Evolutionary conservation across 495 filamentous ascomycete genomes (phyloP), one percentile per base, ranked within the genome.

Genomic region (Penicillium argentinense): DNA sequence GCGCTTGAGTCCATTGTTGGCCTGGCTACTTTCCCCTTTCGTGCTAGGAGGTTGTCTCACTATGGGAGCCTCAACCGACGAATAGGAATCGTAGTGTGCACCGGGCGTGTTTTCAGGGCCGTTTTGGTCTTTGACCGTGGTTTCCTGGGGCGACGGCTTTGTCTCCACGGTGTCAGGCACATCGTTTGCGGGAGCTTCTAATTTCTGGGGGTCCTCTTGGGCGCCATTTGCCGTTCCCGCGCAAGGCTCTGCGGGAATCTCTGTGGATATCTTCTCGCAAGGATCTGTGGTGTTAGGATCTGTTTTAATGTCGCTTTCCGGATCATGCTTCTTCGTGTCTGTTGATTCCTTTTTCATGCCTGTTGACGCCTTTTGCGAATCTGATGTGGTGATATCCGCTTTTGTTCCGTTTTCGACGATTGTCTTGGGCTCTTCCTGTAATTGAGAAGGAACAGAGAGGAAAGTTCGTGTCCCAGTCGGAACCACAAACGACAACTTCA

Each of bases 391-490:
- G 33, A 36, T 18, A 12, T 36, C 7, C 16, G 11, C 2, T 12
- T 21, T 36, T 7, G 7, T 36, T 2, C 21, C 33, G 17, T 18
- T 36, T 18, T 21, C 33, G 21, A 5, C 14, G 2, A 18, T 7
- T 18, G 29, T 36, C 17, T 36, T 18, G 6, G 33, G n/a, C n/a
- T n/a, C n/a, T n/a, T n/a, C n/a, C n/a, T n/a, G n/a, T n/a, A n/a
- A n/a, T n/a, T n/a, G 6, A 28, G 30, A 16, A 6, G 32, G 30
- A 29, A 47, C 43, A 23, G 53, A 42, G 19, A 71, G 62, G 39
- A 75, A 75, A 12, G 67, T 66, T 11, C 66, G 64, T 45, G 72
- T 63, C 8, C 72, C 73, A 24, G 69, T 54, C 12, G 77, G 76
- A n/a, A 77, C 51, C 3, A 62, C 59, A 41, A 79, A 71, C 2